A percentile compares a stretch with the other conserved stretches of the same genome.
Conservation (phyloP, 352 stramenopile genomes). For the Globisporangium cystogenes region DNA sequence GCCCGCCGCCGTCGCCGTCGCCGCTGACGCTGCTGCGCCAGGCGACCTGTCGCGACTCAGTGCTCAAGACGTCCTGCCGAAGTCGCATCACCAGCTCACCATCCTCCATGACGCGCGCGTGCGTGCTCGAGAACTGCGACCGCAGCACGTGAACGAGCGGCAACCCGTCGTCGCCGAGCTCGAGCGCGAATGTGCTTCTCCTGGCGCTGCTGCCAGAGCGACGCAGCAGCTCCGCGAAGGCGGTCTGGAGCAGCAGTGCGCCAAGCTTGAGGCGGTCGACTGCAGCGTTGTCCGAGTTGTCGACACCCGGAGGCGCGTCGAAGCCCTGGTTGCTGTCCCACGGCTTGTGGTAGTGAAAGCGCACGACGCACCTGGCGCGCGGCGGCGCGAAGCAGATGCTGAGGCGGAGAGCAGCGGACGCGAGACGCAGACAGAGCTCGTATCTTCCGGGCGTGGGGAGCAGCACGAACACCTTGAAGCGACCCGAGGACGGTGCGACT, state of each 20-base stretch:
- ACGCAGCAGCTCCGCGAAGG: conserved; percentile 48
- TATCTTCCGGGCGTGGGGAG: conserved; percentile 38
- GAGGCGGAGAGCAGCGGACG: conserved; percentile 16
- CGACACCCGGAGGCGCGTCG: conserved; percentile 36
- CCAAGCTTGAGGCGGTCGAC: conserved; percentile 47
- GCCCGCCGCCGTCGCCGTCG: not conserved
- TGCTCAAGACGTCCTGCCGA: conserved; percentile 34
- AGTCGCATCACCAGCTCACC: conserved; percentile 48
- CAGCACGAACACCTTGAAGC: conserved; percentile 63
- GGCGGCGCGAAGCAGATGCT: conserved; percentile 26
- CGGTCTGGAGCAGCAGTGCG: conserved; percentile 51
- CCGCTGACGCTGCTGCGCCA: not conserved
- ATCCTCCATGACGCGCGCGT: conserved; percentile 33
- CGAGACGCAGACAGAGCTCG: conserved; percentile 19
- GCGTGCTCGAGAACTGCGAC: conserved; percentile 39
- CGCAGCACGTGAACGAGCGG: conserved; percentile 44
- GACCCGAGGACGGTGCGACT: conserved; percentile 24
- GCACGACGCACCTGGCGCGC: conserved; percentile 32
- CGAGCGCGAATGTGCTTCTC: conserved; percentile 41
- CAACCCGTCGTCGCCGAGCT: conserved; percentile 44
- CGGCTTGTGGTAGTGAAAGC: conserved; percentile 69
- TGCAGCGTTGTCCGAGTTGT: conserved; percentile 54
- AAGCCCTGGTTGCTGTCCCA: conserved; percentile 43
- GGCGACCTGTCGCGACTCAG: conserved; percentile 8
- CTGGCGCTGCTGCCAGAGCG: conserved; percentile 27